Conservation (phyloP, 176 grass and related monocot species). For the Rhynchospora pubera region DNA sequence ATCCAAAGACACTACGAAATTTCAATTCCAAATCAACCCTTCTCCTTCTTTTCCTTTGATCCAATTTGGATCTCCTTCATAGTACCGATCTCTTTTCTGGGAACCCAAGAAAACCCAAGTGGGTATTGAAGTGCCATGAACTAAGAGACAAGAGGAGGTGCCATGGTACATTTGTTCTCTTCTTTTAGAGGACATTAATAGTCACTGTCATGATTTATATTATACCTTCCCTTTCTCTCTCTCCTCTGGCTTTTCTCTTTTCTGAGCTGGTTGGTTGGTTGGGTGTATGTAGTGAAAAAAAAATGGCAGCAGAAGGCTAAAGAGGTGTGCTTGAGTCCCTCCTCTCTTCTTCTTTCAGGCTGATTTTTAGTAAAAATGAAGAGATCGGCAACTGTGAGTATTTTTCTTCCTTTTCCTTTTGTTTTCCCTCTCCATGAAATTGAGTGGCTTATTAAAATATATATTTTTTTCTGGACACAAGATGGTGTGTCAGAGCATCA, state of each 20-base stretch:
- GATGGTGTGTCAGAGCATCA: neutral
- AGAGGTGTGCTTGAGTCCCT: neutral
- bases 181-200: conserved; percentile 31
- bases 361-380: conserved; percentile 32
- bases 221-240: neutral
- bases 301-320: neutral
- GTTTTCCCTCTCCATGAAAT: neutral
- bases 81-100: neutral
- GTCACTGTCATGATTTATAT: conserved; percentile 37
- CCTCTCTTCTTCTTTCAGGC: neutral
- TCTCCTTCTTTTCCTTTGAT: neutral
- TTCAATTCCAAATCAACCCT: neutral
- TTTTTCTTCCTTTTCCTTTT: neutral
- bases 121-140: conserved; percentile 19
- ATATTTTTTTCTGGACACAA: neutral
- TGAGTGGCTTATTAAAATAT: too few species aligned
- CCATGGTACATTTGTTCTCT: conserved; percentile 38
- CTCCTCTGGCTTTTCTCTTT: neutral
- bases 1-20: neutral
- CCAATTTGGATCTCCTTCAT: neutral
- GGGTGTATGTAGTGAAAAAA: neutral
- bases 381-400: conserved; percentile 58
- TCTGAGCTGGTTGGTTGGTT: neutral
- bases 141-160: conserved; percentile 35
- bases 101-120: neutral